These are phyloP conservation scores for Leptomonas seymouri DNA, from an alignment of 208 protist genomes.

Conservation along the genomic window DNA sequence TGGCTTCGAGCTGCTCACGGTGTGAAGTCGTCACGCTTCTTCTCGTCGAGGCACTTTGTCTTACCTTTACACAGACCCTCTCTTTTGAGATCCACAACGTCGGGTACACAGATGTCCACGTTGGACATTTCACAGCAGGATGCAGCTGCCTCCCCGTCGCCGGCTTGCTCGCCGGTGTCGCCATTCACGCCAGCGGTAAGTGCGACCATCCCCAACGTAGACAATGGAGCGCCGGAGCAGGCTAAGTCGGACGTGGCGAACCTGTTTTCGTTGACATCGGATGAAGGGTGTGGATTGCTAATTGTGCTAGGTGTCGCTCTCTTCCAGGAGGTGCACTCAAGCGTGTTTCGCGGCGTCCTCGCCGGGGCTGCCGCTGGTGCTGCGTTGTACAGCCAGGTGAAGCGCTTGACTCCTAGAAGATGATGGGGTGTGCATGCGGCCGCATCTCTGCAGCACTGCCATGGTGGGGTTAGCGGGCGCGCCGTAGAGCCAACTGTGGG, in stretches of 20 bases:
- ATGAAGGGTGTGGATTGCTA: conserved; percentile 33
- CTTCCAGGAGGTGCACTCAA: conserved; percentile 50
- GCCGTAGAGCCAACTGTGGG: too few relatives aligned
- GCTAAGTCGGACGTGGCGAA: neutral
- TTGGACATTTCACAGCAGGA: conserved; percentile 7
- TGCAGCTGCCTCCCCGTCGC: neutral
- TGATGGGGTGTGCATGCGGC: neutral
- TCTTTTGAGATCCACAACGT: too few relatives aligned
- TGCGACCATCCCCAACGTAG: neutral
- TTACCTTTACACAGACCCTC: neutral
- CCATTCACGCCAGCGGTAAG: neutral
- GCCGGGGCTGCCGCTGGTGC: conserved; percentile 14
- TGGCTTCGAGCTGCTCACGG: too few relatives aligned
- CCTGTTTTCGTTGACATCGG: conserved; percentile 10
- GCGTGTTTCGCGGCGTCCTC: conserved; percentile 24
- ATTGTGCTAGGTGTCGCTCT: conserved; percentile 33
- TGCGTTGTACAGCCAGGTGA: conserved; percentile 13
- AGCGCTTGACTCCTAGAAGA: neutral
- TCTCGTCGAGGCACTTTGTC: neutral
- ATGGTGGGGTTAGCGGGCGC: too few relatives aligned
- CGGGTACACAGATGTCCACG: neutral
- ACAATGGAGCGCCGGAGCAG: neutral
- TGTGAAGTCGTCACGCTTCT: too few relatives aligned
- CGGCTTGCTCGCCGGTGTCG: neutral
- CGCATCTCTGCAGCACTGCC: too few relatives aligned